Percentiles rank a stretch among this genome's conserved stretches.
phyloP scores from a whole-genome alignment of 306 rosid species.

The Styphnolobium japonicum region DNA sequence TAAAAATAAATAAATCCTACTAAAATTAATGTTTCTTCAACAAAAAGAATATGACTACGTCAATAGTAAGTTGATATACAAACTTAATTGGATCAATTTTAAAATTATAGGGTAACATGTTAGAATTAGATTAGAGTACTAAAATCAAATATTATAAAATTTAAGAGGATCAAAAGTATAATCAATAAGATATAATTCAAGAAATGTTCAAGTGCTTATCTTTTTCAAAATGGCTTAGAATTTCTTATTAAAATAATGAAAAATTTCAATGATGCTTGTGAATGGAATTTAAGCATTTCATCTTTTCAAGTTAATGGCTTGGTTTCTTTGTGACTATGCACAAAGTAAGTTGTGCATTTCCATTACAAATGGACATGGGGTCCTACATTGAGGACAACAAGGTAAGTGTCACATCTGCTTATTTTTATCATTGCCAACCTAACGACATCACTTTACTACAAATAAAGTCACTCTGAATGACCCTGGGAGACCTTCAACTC shows the following conservation, averaged over 20 bases:
- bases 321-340: slow-evolving; percentile 22
- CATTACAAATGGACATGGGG: slow-evolving; percentile 11
- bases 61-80: neutral
- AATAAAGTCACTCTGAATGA: slow-evolving; percentile 16
- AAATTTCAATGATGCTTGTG: neutral
- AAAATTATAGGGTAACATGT: neutral
- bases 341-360: neutral
- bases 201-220: neutral
- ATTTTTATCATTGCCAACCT: neutral
- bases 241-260: neutral
- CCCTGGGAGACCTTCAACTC: slow-evolving; percentile 4
- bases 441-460: neutral
- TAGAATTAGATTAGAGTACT: neutral
- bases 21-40: too few relatives aligned
- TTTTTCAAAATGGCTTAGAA: neutral
- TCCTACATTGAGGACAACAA: neutral
- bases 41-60: neutral
- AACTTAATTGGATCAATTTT: neutral
- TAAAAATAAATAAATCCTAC: too few relatives aligned
- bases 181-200: neutral
- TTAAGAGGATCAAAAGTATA: neutral
- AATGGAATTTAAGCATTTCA: slow-evolving; percentile 16
- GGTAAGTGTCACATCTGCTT: neutral
- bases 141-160: too few relatives aligned
- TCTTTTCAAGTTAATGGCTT: neutral